These are phyloP conservation scores for Smittium mucronatum DNA, from an alignment of 371 early-diverging fungal genomes.

Conservation along the genomic window DNA sequence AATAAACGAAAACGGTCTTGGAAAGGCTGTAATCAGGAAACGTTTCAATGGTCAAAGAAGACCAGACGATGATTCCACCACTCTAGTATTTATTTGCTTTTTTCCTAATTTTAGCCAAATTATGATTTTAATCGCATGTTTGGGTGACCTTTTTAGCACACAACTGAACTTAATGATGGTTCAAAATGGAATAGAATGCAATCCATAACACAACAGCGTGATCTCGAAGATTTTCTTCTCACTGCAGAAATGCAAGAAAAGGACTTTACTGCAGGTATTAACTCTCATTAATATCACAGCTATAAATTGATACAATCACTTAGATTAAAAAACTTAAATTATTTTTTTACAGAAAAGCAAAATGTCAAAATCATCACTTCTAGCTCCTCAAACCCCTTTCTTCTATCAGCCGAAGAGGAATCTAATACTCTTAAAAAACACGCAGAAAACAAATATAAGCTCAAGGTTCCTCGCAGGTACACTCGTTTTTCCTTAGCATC, in stretches of 20 bases:
- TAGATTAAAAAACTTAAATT: background rate
- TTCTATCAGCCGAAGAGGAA: constrained; percentile 67
- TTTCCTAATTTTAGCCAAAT: background rate
- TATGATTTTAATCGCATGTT: background rate
- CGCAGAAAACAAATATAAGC: constrained; percentile 47
- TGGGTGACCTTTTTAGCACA: constrained; percentile 40
- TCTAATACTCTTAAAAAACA: constrained; percentile 56
- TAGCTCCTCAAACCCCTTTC: constrained; percentile 53
- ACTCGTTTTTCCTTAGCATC: background rate
- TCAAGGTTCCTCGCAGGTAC: constrained; percentile 63
- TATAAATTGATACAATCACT: background rate
- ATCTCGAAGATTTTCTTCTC: constrained; percentile 86
- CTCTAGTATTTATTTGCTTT: background rate
- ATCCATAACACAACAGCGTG: constrained; percentile 91
- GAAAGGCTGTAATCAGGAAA: constrained; percentile 81
- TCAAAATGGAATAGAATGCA: constrained; percentile 77
- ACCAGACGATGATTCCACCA: constrained; percentile 34
- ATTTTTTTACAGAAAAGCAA: constrained; percentile 41
- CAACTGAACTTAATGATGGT: constrained; percentile 71
- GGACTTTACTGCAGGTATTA: constrained; percentile 69
- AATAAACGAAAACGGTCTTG: constrained; percentile 36
- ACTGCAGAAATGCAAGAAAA: constrained; percentile 92
- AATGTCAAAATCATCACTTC: constrained; percentile 74
- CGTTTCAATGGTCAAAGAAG: constrained; percentile 75
- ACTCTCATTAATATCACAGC: constrained; percentile 30